Conservation (phyloP, 2,329 filamentous ascomycete genomes). For the Fusarium albosuccineum region DNA sequence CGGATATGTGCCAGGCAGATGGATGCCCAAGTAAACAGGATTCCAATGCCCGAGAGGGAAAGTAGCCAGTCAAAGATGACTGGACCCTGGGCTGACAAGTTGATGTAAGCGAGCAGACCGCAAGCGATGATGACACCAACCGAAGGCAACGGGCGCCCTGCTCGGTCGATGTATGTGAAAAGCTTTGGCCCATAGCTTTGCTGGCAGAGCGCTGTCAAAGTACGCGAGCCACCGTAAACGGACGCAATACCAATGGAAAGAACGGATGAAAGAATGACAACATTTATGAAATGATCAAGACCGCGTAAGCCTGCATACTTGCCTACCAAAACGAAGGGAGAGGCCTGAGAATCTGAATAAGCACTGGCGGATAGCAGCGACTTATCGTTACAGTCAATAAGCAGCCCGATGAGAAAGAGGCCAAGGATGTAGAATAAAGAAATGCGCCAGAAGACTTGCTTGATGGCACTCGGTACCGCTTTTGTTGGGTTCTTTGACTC, state of each 20-base stretch:
- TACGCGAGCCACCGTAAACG: constrained; percentile 66
- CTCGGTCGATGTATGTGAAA: constrained; percentile 64
- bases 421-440: constrained; percentile 60
- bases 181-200: constrained; percentile 65
- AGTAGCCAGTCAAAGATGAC: constrained; percentile 73
- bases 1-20: constrained; percentile 73
- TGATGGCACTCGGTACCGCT: constrained; percentile 80
- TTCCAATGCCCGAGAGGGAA: constrained; percentile 70
- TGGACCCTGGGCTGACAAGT: constrained; percentile 57
- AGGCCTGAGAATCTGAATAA: constrained; percentile 45
- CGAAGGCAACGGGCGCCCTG: constrained; percentile 61
- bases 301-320: constrained; percentile 60
- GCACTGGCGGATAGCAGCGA: constrained; percentile 52
- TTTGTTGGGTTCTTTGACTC: constrained; percentile 75
- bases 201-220: constrained; percentile 65
- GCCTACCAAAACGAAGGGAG: constrained; percentile 63
- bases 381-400: constrained; percentile 55
- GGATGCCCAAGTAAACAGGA: constrained; percentile 73
- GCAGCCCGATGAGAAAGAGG: constrained; percentile 59
- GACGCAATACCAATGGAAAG: constrained; percentile 65
- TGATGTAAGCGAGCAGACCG: constrained; percentile 61
- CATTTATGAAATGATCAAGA: constrained; percentile 64
- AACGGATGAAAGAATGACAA: constrained; percentile 64
- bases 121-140: constrained; percentile 58
- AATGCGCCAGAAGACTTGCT: constrained; percentile 72